phyloP scores from a whole-genome alignment of 75 land plant genomes.

The Picea sitchensis region DNA sequence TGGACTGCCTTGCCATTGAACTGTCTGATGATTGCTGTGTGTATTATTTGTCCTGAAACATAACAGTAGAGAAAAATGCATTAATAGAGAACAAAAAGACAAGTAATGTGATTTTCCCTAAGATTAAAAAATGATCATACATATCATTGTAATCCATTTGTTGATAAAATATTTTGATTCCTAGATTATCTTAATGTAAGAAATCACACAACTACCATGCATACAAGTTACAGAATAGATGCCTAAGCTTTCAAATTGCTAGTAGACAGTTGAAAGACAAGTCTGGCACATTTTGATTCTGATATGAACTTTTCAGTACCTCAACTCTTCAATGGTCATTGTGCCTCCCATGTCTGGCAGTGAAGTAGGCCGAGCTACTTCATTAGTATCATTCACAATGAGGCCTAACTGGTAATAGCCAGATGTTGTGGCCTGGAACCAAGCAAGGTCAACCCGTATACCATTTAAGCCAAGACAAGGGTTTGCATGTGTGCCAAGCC shows the following conservation, averaged over 20 bases:
- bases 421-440: slow-evolving; percentile 71
- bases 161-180: background rate
- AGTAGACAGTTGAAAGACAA: background rate
- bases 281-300: background rate
- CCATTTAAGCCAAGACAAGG: slow-evolving; percentile 65
- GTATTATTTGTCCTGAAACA: background rate
- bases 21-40: background rate
- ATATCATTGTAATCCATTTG: background rate
- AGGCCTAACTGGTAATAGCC: slow-evolving; percentile 89
- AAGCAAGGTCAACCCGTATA: slow-evolving; percentile 74
- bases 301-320: background rate
- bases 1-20: slow-evolving; percentile 16
- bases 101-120: background rate
- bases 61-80: background rate
- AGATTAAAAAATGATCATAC: background rate
- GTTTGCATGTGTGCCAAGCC: slow-evolving; percentile 91
- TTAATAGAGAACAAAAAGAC: background rate
- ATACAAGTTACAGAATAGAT: too few species aligned
- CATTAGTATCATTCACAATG: slow-evolving; percentile 56
- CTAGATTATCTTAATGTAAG: too few species aligned
- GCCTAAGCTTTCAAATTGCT: too few species aligned
- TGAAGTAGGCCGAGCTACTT: slow-evolving; percentile 13
- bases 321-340: slow-evolving; percentile 16
- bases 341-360: slow-evolving; percentile 13
- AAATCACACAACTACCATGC: too few species aligned